Base-by-base conservation (phyloP, 371 early-diverging fungal genomes). In the Syncephalastrum racemosum region DNA sequence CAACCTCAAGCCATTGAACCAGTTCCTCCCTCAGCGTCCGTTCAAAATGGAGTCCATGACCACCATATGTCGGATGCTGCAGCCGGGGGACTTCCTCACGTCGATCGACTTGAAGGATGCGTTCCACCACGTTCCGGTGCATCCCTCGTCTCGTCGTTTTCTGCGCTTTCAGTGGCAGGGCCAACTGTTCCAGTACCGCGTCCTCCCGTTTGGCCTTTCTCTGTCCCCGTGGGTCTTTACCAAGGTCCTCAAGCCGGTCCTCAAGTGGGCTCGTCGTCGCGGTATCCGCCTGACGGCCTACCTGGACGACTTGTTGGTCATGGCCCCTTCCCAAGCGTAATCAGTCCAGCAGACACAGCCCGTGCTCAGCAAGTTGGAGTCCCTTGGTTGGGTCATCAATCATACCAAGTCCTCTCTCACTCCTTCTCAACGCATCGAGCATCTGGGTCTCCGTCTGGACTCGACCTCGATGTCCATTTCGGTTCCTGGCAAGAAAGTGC, bases 171-270 rank as follows among this genome's bases (percentile, higher is more conserved):
- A 22, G 12, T 70, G 68, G 70, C 31, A 49, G 22, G 58, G 49
- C 16, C 13, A 45, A 2, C 31, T 49, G 0, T 73, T 54, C 57
- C 73, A 65, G 46, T 69, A 66, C 51, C 18, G 62, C 14, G 53
- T 57, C 1, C 65, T 68, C 1, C 64, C 62, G 0, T 72, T 73
- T 47, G 71, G 74, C 3, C 64, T 76, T 1, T 68, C 64, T n/a
- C 40, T 62, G 0, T 48, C 55, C 16, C 75, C 72, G 4, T 56
- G 56, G 42, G 50, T 71, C 5, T 77, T 73, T 55, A 73, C 72
- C 46, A 67, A 68, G 47, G 16, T 71, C 3, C 46, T 63, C 20
- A 20, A 47, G 4, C 71, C 73, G 15, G 27, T 74, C 4, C 53
- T 73, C 8, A 46, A 55, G 1, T 64, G 66, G 68, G 62, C 68